Base-by-base conservation (phyloP, 306 rosid species). In the Gastrolobium villosum region DNA sequence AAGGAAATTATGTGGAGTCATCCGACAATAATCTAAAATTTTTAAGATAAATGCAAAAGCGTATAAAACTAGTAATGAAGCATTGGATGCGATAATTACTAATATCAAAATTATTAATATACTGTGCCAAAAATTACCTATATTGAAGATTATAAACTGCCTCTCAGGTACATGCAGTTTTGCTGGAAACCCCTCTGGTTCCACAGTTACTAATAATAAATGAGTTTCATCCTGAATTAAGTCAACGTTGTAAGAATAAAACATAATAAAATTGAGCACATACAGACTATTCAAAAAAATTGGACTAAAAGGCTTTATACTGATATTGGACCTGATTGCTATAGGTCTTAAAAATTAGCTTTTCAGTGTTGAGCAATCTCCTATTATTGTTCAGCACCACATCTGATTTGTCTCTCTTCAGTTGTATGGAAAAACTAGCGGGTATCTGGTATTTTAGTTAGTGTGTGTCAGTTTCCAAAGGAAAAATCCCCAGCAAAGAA, bases 151-250 rank as follows among this genome's bases (percentile, higher is more conserved):
- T 68, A 95, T 84, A 79, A 78, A 48, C 39, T 86, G 86, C 75
- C 96, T 88, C 77, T 95, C 97, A 31, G 72, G 56, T 26, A 85
- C 94, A 60, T 83, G 46, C 5, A 77, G 88, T 46, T 89, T 85
- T 39, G 97, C 97, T 52, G 93, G 94, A 79, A 89, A 72, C 75
- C 99, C 99, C 85, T 89, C 96, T n/a, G 96, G 89, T 74, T 85
- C 93, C 83, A 93, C 96, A 32, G 81, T 80, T 39, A 91, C 97
- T 72, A 91, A 82, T 49, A 93, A 44, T 36, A 89, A 72, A 32
- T 50, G 77, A 13, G 72, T 57, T 60, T 34, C 85, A 70, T 72
- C 89, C 99, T 92, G 88, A 74, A 48, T 36, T 53, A 66, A 69
- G 72, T 28, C 65, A 82, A 70, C 8, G 32, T 15, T 65, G 70